Percentiles rank a stretch among this genome's conserved stretches.
Evolutionary conservation across 352 stramenopile species (phyloP).

Genomic region (Globisporangium middletonii): DNA sequence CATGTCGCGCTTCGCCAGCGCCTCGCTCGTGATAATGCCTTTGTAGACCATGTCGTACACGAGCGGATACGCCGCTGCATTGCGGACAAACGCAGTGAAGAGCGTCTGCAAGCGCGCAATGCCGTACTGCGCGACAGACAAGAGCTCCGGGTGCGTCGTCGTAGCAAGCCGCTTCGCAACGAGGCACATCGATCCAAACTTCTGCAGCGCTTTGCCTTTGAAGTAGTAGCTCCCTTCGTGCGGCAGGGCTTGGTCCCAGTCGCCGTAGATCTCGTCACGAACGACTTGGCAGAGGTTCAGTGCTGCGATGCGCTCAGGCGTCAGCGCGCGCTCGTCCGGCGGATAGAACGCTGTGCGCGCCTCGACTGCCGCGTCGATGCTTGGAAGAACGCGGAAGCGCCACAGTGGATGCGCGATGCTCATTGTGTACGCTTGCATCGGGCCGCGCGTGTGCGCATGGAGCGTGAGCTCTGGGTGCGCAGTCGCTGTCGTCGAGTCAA

Average conservation of each 20-base stretch:
- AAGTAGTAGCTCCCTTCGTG: slow-evolving; percentile 81
- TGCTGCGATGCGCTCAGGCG: slow-evolving; percentile 25
- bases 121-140: slow-evolving; percentile 33
- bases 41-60: slow-evolving; percentile 71
- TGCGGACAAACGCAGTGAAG: slow-evolving; percentile 35
- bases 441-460: slow-evolving; percentile 68
- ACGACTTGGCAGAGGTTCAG: slow-evolving; percentile 40
- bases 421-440: slow-evolving; percentile 49
- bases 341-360: slow-evolving; percentile 48
- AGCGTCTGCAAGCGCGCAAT: slow-evolving; percentile 40
- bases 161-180: slow-evolving; percentile 49
- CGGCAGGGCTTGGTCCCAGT: slow-evolving; percentile 47
- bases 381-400: slow-evolving; percentile 38
- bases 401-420: slow-evolving; percentile 20
- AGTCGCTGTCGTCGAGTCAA: slow-evolving; percentile 33
- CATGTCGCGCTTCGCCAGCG: slow-evolving; percentile 46
- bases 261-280: slow-evolving; percentile 54
- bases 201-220: slow-evolving; percentile 74
- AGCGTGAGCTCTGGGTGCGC: slow-evolving; percentile 44
- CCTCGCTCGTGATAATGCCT: slow-evolving; percentile 55
- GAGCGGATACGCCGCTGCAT: slow-evolving; percentile 41
- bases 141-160: slow-evolving; percentile 50
- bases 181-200: slow-evolving; percentile 76
- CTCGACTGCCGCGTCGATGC: slow-evolving; percentile 35
- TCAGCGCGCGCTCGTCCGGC: slow-evolving; percentile 18